Evolutionary conservation across 768 basidiomycete genomes (phyloP), one percentile per base, ranked within the genome.

Genomic region (Suillus fuscotomentosus): DNA sequence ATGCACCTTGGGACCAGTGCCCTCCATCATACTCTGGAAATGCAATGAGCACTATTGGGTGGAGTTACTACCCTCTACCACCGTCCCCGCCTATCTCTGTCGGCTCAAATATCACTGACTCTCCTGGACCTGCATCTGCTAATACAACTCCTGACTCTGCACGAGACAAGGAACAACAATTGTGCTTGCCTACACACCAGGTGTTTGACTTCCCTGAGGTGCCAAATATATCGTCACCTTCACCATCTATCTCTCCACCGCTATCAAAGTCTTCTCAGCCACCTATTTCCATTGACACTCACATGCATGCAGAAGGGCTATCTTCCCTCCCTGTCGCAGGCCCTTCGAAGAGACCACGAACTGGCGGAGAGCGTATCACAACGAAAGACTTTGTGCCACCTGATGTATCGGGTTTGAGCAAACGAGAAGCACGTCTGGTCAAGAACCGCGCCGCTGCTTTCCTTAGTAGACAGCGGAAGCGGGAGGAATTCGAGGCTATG

Each of bases 381-480:
- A 89, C 85, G 75, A 93, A 90, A 78, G 92, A 94, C 75, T 95
- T 95, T 71, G 75, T 95, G 22, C 92, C 93, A 13, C 94, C 94
- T 57, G 93, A 95, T 73, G 93, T 95, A 65, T 85, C 87, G 65
- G 94, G 94, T 59, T 84, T 95, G 65, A 88, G 84, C 82, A 95
- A 95, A 77, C 91, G 94, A 60, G 94, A 95, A 78, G 94, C 94
- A 65, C 88, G 94, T 60, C 84, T 95, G 10, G 91, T 95, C 63
- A 95, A 95, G 83, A 95, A 95, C 79, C 85, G 94, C 63, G 94
- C 94, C 14, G 94, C 94, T 13, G 94, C 94, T 64, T 95, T 95
- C 81, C 88, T 95, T 73, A 90, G 88, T 78, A 83, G 94, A 74
- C 94, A 95, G 76, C 84, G 94, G 70, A 95, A 95, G 77, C 87